Evolutionary conservation across 805 yeast genomes (phyloP), one percentile per base, ranked within the genome.

Genomic region (Yarrowia deformans): DNA sequence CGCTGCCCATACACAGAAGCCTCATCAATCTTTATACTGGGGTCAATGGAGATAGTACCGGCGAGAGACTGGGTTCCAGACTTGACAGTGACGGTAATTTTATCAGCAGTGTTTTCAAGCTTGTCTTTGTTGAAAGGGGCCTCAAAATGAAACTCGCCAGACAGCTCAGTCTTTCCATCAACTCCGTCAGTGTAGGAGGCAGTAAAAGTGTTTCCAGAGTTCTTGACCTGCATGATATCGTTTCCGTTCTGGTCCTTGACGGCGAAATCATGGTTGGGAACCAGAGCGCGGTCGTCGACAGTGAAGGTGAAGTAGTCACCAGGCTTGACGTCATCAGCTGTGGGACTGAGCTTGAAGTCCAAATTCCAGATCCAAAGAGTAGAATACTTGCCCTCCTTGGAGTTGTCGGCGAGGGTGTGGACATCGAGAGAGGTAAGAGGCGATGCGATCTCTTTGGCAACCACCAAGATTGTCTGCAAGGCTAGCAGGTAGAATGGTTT

Each of bases 401-500:
- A 19, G 42, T 18, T n/a, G 48, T 23, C 19, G 14, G 13, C 4
- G 10, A 29, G 35, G 2, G 39, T 56, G 49, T 29, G 19, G 19
- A 60, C 66, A 6, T 60, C 52, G 3, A 60, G 52, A 12, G 45
- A 39, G 19, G 66, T 60, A 14, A 60, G 32, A 13, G 66, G 66
- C 6, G 66, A 42, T 4, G 66, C 3, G 18, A 60, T 52, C 66
- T 60, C 66, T 16, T 60, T 60, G 66, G 66, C 66, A n/a, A 8
- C 13, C 42, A 45, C 66, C 13, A 60, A 18, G 7, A 60, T 6
- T 0, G 52, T 10, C 42, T 60, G 66, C 23, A 60, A 42, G 0
- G 42, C 32, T 4, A 60, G 29, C 29, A 60, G 66, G 37, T 60
- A 60, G 23, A 60, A 32, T 7, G 40, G 42, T 8, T 45, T 60